Evolutionary conservation across 78 protist species (phyloP), one percentile per base, ranked within the genome.

Genomic region (Thecamonas trahens): DNA sequence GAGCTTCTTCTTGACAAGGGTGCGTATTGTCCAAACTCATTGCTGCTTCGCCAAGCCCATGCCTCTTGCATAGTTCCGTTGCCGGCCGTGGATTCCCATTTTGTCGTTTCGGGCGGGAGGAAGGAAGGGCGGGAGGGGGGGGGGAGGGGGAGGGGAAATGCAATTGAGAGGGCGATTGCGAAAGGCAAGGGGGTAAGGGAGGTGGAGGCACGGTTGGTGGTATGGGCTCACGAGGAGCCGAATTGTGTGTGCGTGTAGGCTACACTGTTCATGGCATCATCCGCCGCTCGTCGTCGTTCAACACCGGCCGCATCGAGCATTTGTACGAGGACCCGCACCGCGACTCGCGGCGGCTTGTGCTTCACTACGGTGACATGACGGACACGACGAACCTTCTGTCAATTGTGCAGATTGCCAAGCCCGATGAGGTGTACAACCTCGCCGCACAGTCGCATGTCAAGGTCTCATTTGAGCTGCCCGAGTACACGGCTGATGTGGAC

Each of bases 291-390:
- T 59, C 79, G 39, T 76, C 87, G 52, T 90, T 90, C 76, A 93
- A 90, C 81, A 89, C 93, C 0, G 74, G 67, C 32, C 57, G 93
- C 59, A 85, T 90, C 53, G 93, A 90, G 44, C 92, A 90, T 72
- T 20, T 93, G n/a, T 82, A 62, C 29, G 67, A 40, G 59, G 35
- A 77, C 76, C 37, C 37, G 2, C 1, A 14, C 6, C 11, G 29
- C 31, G 22, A n/a, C 28, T 2, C 47, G 52, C 62, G 28, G 34
- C 6, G 13, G 37, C 34, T 26, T 7, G 44, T 62, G 28, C 74
- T 91, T 29, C 94, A 88, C 73, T 88, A 91, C 79, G 93, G 96
- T 38, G 96, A 91, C 84, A 34, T 91, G 58, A 88, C 94, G 29
- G 96, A 91, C 76, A 20, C 76, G 1, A 76, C 85, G 38, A 28